phyloP scores from a whole-genome alignment of 2,329 filamentous ascomycete species.

The Microdochium bolleyi region DNA sequence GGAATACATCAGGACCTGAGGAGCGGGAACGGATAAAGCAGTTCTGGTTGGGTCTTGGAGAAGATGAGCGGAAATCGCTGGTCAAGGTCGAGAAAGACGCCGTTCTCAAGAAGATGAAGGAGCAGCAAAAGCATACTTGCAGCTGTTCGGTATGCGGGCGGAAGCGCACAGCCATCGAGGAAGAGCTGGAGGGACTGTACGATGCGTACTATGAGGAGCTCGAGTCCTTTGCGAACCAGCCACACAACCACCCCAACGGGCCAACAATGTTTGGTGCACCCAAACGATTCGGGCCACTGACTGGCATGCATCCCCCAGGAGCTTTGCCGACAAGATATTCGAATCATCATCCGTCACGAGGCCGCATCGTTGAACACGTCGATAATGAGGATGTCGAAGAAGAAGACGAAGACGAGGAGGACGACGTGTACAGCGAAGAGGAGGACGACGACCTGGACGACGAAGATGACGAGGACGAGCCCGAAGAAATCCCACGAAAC shows the following conservation, averaged over 20 bases:
- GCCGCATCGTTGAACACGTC: constrained; percentile 63
- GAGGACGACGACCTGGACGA: constrained; percentile 34
- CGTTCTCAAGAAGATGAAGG: constrained; percentile 98
- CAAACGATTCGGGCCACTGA: constrained; percentile 51
- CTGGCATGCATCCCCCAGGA: constrained; percentile 47
- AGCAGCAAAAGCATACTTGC: constrained; percentile 98
- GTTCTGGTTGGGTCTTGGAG: constrained; percentile 91
- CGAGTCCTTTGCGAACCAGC: constrained; percentile 88
- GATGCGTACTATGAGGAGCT: constrained; percentile 98
- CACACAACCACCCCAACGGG: constrained; percentile 57
- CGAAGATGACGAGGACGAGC: constrained; percentile 43
- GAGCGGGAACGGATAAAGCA: constrained; percentile 97
- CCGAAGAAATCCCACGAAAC: constrained; percentile 47
- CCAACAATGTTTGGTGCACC: constrained; percentile 62
- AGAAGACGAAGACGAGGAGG: constrained; percentile 36
- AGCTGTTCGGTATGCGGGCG: constrained; percentile 95
- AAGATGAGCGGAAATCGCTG: constrained; percentile 88
- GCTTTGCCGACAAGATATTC: constrained; percentile 50
- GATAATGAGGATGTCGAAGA: constrained; percentile 48
- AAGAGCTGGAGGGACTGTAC: constrained; percentile 94
- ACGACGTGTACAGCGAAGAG: constrained; percentile 38
- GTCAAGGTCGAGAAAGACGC: constrained; percentile 99
- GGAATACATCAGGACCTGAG: constrained; percentile 91
- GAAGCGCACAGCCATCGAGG: constrained; percentile 94
- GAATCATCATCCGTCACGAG: constrained; percentile 63